Evolutionary conservation across 2,329 filamentous ascomycete genomes (phyloP).

Genomic region (Colletotrichum lupini): DNA sequence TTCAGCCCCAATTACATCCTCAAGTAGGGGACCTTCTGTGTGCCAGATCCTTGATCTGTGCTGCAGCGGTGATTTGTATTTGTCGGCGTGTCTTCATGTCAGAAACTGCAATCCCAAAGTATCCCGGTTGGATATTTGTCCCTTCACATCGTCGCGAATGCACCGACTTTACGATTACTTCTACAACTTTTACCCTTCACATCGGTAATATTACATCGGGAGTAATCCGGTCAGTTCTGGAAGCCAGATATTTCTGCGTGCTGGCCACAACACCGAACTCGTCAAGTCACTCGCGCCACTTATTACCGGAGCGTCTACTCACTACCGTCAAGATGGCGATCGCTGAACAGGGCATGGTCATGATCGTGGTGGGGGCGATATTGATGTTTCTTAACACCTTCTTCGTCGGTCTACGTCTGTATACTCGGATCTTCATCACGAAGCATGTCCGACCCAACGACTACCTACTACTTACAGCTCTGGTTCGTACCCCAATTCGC

Average conservation of each 20-base stretch:
- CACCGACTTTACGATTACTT: too few relatives aligned
- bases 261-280: neutral
- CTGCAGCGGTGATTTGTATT: constrained; percentile 1
- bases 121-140: too few relatives aligned
- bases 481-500: neutral
- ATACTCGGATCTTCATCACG: constrained; percentile 10
- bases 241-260: neutral
- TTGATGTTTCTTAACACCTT: constrained; percentile 18
- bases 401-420: constrained; percentile 21
- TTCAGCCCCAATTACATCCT: neutral
- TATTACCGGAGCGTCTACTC: neutral
- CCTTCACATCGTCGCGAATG: too few relatives aligned
- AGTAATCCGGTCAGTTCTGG: neutral
- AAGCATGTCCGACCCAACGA: constrained; percentile 3
- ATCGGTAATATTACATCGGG: neutral
- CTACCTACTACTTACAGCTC: neutral
- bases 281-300: neutral
- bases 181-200: neutral
- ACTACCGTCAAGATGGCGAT: constrained; percentile 2
- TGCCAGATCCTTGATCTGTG: neutral
- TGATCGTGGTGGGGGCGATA: constrained; percentile 17
- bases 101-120: neutral
- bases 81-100: neutral
- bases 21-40: neutral
- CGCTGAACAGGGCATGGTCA: neutral